Base-by-base conservation (phyloP, 441 rosid genomes). In the Iberis amara region DNA sequence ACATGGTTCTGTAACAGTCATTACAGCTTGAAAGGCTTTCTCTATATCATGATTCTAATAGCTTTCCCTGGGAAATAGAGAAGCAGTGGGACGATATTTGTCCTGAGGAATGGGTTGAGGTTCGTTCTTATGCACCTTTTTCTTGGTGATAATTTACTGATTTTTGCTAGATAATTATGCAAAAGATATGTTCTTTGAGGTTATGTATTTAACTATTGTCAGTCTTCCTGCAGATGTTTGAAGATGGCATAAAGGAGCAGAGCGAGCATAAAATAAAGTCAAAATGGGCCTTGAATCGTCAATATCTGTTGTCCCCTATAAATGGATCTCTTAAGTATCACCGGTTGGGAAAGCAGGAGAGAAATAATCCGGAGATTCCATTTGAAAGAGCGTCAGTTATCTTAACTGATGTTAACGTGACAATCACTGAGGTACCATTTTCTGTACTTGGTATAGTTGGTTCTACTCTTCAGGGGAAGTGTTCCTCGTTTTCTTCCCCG, bases 31-130 rank as follows among this genome's bases (percentile, higher is more conserved):
- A 83, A 75, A 94, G 97, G 73, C 87, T 94, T 68, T 94, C 97
- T 27, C 55, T 89, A 61, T 94, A 94, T 75, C 99, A 94, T 68
- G 95, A 94, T 74, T 76, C 86, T 40, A 68, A 81, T 69, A 80
- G 77, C 71, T 66, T 66, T 62, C 94, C 86, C 23, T 94, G 97
- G 99, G 79, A 70, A 66, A 81, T 77, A 65, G 72, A 81, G 54
- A 89, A 81, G 75, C 74, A 77, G 57, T 94, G 99, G 99, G 97
- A 86, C 62, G 89, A 83, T 74, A 78, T 94, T 46, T 77, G 75
- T 75, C 97, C 96, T 6, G 70, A 66, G 43, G 95, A 89, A 63
- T 94, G 99, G 99, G 66, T 85, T 64, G 94, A 89, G 99, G 99
- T 94, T 71, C 67, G 94, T 69, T 54, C 60, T 54, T 47, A 23